phyloP scores from a whole-genome alignment of 331 rosid genomes.

The Erythrophleum ivorense region DNA sequence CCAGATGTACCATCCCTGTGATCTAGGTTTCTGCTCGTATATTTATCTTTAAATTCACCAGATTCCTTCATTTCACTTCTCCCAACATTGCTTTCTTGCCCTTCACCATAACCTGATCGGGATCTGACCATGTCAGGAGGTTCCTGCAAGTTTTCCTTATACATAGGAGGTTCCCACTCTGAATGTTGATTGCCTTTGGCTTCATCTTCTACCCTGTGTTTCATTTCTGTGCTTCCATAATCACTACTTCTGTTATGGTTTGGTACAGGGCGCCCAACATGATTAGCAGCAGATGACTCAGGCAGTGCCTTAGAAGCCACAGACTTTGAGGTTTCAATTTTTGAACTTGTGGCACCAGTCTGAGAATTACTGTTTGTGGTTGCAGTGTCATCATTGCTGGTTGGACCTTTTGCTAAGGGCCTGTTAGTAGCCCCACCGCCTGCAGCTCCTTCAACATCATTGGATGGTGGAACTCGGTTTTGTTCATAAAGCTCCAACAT shows the following conservation, averaged over 20 bases:
- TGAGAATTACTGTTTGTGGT: slow-evolving; percentile 63
- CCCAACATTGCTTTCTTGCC: slow-evolving; percentile 55
- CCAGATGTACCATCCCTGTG: slow-evolving; percentile 54
- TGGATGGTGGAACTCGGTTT: slow-evolving; percentile 75
- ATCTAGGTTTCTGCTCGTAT: slow-evolving; percentile 59
- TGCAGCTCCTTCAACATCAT: slow-evolving; percentile 71
- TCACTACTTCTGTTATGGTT: slow-evolving; percentile 63
- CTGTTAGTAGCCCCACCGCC: slow-evolving; percentile 62
- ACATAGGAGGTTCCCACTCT: slow-evolving; percentile 47
- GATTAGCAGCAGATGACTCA: slow-evolving; percentile 60
- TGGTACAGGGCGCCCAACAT: slow-evolving; percentile 51
- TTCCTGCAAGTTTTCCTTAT: slow-evolving; percentile 56
- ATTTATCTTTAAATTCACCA: slow-evolving; percentile 65
- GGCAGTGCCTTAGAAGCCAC: slow-evolving; percentile 56
- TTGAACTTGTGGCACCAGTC: slow-evolving; percentile 59
- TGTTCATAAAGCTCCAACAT: slow-evolving; percentile 98
- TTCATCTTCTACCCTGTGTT: slow-evolving; percentile 63
- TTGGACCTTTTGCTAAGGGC: slow-evolving; percentile 49
- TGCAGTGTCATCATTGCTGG: slow-evolving; percentile 66
- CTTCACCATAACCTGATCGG: slow-evolving; percentile 60
- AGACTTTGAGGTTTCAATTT: slow-evolving; percentile 62
- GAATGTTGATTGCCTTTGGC: slow-evolving; percentile 56
- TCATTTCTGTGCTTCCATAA: slow-evolving; percentile 64
- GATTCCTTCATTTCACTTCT: slow-evolving; percentile 65
- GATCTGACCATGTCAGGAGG: slow-evolving; percentile 53